Evolutionary conservation across 306 rosid genomes (phyloP).

Genomic region (Cicer cuneatum): DNA sequence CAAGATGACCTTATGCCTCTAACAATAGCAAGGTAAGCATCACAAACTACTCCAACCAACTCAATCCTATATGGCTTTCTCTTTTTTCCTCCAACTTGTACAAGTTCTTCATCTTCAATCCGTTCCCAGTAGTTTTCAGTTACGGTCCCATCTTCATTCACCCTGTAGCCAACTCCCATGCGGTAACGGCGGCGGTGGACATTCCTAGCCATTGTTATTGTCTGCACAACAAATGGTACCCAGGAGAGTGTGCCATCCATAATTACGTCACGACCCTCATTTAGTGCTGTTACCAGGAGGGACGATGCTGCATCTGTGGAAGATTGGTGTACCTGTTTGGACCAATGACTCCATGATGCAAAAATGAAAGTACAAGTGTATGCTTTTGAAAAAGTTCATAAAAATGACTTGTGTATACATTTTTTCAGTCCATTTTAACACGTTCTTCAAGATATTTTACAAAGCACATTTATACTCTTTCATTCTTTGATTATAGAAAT

Average conservation of each 20-base stretch:
- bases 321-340: slow-evolving; percentile 88
- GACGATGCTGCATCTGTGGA: slow-evolving; percentile 98
- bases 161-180: slow-evolving; percentile 84
- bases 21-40: slow-evolving; percentile 86
- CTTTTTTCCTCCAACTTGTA: slow-evolving; percentile 68
- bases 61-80: slow-evolving; percentile 98
- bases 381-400: neutral
- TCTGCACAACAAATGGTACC: slow-evolving; percentile 94
- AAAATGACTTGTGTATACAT: neutral
- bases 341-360: slow-evolving; percentile 23
- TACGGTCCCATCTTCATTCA: slow-evolving; percentile 65
- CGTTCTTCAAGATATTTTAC: neutral
- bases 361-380: neutral
- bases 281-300: slow-evolving; percentile 87
- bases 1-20: slow-evolving; percentile 77
- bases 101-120: slow-evolving; percentile 73
- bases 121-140: slow-evolving; percentile 86
- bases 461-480: neutral
- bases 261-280: slow-evolving; percentile 91
- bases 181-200: slow-evolving; percentile 94
- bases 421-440: neutral
- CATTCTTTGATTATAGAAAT: neutral
- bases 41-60: slow-evolving; percentile 96
- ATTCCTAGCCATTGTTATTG: slow-evolving; percentile 89
- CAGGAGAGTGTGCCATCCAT: slow-evolving; percentile 99